phyloP scores from a whole-genome alignment of 2,329 filamentous ascomycete species.

The Davidsoniella australis region DNA sequence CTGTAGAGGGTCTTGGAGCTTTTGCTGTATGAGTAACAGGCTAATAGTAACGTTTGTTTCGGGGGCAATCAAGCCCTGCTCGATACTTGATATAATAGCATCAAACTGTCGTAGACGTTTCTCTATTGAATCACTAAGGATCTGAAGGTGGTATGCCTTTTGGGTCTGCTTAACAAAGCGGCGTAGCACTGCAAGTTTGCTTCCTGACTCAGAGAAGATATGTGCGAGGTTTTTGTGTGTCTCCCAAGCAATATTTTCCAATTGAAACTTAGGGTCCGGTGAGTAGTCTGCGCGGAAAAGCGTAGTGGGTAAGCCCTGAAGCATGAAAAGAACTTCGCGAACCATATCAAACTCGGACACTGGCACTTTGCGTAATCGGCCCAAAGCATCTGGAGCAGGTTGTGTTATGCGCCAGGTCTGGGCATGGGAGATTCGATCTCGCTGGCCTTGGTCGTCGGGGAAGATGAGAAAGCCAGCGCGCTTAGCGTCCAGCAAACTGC shows the following conservation, averaged over 20 bases:
- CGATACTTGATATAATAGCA: conserved; percentile 36
- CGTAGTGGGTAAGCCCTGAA: conserved; percentile 59
- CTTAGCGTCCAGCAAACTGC: neutral
- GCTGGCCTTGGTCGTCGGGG: conserved; percentile 19
- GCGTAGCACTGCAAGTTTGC: conserved; percentile 29
- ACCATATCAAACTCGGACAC: conserved; percentile 58
- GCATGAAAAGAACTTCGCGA: conserved; percentile 70
- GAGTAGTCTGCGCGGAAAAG: conserved; percentile 38
- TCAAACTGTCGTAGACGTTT: conserved; percentile 43
- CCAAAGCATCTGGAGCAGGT: conserved; percentile 21
- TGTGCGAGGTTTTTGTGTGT: conserved; percentile 31
- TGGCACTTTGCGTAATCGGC: conserved; percentile 23
- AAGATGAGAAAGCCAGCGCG: conserved; percentile 22
- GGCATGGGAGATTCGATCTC: conserved; percentile 19
- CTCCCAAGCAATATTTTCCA: conserved; percentile 31
- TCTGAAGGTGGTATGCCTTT: conserved; percentile 45
- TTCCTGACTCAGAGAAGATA: conserved; percentile 30
- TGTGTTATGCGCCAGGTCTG: conserved; percentile 22
- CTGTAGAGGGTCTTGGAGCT: conserved; percentile 35
- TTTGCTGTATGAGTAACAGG: conserved; percentile 41
- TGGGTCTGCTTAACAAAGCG: conserved; percentile 27
- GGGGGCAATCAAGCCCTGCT: conserved; percentile 41
- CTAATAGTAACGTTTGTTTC: conserved; percentile 43
- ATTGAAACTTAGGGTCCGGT: conserved; percentile 26
- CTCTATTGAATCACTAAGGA: conserved; percentile 48